Conservation (phyloP, 495 filamentous ascomycete genomes). For the Penicillium waksmanii region DNA sequence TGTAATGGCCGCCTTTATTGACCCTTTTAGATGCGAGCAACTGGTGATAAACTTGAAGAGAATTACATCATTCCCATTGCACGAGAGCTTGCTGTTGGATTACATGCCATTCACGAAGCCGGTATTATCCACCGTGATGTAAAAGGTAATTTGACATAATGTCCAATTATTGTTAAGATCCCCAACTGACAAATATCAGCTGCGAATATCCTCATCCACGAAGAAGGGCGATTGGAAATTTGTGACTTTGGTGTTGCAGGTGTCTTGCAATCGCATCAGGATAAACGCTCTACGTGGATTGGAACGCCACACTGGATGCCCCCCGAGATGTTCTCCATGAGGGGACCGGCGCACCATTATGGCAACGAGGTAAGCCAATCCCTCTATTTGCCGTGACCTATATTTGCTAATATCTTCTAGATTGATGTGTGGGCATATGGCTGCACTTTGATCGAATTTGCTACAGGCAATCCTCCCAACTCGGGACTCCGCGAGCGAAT, state of each 20-base stretch:
- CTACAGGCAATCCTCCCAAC: conserved; percentile 82
- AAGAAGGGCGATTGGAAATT: conserved; percentile 83
- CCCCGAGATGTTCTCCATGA: conserved; percentile 72
- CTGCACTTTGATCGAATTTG: conserved; percentile 88
- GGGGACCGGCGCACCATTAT: conserved; percentile 52
- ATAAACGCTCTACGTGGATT: conserved; percentile 91
- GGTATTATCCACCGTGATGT: conserved; percentile 96
- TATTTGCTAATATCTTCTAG: conserved; percentile 39
- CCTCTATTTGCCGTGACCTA: not conserved
- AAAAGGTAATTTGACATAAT: conserved; percentile 62
- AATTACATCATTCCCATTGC: conserved; percentile 89
- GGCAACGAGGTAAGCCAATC: conserved; percentile 53
- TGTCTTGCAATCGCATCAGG: conserved; percentile 76
- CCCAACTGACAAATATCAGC: conserved; percentile 43
- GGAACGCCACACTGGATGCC: conserved; percentile 98
- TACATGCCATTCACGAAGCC: conserved; percentile 85
- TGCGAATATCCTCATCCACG: conserved; percentile 88
- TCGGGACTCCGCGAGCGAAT: conserved; percentile 49
- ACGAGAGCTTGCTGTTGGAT: conserved; percentile 80
- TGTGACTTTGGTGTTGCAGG: conserved; percentile 97
- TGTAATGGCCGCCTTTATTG: not conserved
- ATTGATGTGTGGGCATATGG: conserved; percentile 97
- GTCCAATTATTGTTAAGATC: not conserved
- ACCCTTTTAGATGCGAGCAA: conserved; percentile 55
- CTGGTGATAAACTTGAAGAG: conserved; percentile 74